Conservation (phyloP, 768 basidiomycete genomes). For the Pisolithus microcarpus region DNA sequence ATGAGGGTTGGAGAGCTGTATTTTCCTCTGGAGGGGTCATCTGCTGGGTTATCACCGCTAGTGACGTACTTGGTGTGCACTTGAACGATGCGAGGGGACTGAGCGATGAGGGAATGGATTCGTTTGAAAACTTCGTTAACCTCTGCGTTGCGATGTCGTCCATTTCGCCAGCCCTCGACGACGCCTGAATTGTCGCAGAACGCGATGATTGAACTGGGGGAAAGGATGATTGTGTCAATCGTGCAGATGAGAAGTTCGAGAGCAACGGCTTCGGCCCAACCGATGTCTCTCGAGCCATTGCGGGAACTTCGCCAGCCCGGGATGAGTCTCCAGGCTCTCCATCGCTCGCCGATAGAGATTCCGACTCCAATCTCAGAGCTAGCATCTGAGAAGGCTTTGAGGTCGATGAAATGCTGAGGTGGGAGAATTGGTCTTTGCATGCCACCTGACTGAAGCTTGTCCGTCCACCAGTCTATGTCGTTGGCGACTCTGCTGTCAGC, state of each 20-base stretch:
- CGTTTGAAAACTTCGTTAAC: slow-evolving; percentile 26
- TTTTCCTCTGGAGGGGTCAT: background rate
- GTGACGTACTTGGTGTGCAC: background rate
- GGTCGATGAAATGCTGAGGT: background rate
- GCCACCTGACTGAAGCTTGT: background rate
- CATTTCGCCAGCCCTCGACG: slow-evolving; percentile 31
- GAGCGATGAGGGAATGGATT: slow-evolving; percentile 10
- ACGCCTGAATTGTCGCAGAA: slow-evolving; percentile 29
- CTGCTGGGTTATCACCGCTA: background rate
- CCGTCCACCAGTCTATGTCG: slow-evolving; percentile 34
- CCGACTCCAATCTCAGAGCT: background rate
- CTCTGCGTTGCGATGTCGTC: slow-evolving; percentile 18
- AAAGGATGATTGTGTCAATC: background rate
- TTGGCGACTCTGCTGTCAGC: background rate
- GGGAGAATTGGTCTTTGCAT: background rate
- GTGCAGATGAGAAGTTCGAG: slow-evolving; percentile 33
- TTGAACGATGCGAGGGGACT: background rate
- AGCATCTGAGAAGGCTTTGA: background rate
- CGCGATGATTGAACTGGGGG: background rate
- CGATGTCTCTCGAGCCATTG: slow-evolving; percentile 29
- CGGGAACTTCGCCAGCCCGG: slow-evolving; percentile 22
- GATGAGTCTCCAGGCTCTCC: slow-evolving; percentile 28
- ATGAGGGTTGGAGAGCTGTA: background rate
- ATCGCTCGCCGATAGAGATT: background rate
- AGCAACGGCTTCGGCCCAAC: slow-evolving; percentile 41